Percentiles rank a stretch among this genome's conserved stretches.
Conservation (phyloP, 2,329 filamentous ascomycete species). For the Cryphonectria carpinicola region DNA sequence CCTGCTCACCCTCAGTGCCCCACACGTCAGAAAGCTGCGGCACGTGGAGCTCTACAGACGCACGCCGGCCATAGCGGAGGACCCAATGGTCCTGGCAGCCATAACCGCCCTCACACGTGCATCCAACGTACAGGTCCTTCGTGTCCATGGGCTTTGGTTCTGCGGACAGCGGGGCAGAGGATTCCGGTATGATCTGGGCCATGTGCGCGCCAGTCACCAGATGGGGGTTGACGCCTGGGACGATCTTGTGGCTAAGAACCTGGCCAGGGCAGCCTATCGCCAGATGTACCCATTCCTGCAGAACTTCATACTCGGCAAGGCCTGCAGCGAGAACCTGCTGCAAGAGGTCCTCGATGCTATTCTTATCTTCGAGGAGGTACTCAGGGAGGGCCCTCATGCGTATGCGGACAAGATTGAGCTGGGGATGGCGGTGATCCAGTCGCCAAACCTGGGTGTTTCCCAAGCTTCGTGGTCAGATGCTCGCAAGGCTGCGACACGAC, state of each 20-base stretch:
- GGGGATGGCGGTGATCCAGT: neutral
- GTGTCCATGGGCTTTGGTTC: neutral
- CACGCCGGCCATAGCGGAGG: neutral
- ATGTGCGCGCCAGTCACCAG: neutral
- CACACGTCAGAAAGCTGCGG: neutral
- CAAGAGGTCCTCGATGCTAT: neutral
- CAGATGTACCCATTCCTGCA: neutral
- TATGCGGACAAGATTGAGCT: neutral
- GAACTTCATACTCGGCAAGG: neutral
- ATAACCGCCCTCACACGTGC: neutral
- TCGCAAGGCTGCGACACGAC: neutral
- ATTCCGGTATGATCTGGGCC: neutral
- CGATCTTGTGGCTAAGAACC: neutral
- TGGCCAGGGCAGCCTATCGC: neutral
- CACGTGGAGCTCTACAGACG: neutral
- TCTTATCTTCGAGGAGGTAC: neutral
- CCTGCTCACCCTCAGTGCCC: neutral
- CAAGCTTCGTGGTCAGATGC: neutral
- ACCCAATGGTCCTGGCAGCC: neutral
- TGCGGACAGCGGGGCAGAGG: neutral
- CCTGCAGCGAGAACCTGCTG: neutral
- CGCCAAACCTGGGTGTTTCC: neutral
- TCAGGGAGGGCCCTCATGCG: neutral
- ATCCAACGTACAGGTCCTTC: neutral
- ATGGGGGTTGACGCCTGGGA: neutral